Base-by-base conservation (phyloP, 129 eudicot genomes). In the Flaveria ramosissima region DNA sequence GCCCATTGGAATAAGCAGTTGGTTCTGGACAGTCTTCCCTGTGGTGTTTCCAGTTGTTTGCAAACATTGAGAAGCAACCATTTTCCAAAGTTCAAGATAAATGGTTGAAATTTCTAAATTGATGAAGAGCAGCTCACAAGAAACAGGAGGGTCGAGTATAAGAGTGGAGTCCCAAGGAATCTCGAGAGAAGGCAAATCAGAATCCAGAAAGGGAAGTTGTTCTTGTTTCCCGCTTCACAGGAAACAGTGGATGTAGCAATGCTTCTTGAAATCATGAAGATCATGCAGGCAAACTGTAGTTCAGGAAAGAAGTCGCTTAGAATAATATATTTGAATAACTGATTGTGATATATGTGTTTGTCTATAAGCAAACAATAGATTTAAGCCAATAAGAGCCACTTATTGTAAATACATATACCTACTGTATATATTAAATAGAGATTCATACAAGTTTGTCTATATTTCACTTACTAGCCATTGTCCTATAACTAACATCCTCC, bases 251-350 rank as follows among this genome's bases (percentile, higher is more conserved):
- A 87, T 79, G 79, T 82, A 67, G 86, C 81, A 60, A 77, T 72
- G 78, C 82, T 87, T 83, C 81, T 85, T 79, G 87, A 85, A 87
- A 83, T 90, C 96, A 90, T 90, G 87, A 90, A 87, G 83, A 77
- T 57, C 86, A 50, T 69, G 81, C 84, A 75, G 71, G 73, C 77
- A 81, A 85, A 79, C 89, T 85, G 85, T 9, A 74, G 82, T 47
- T 32, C 63, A 77, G 36, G 52, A 64, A 20, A 85, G 61, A 81
- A 27, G 67, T 67, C 68, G 10, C 23, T 61, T 70, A 83, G 82
- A 32, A 71, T 15, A 46, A 46, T 68, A 75, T 15, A 47, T 17
- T 51, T 17, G 42, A 16, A 64, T 6, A 32, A 47, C 21, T 19
- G 53, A 60, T 60, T 6, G 24, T 42, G 41, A 59, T 59, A 36